Base-by-base conservation (phyloP, 2,329 filamentous ascomycete genomes). In the Clarireedia sp. region DNA sequence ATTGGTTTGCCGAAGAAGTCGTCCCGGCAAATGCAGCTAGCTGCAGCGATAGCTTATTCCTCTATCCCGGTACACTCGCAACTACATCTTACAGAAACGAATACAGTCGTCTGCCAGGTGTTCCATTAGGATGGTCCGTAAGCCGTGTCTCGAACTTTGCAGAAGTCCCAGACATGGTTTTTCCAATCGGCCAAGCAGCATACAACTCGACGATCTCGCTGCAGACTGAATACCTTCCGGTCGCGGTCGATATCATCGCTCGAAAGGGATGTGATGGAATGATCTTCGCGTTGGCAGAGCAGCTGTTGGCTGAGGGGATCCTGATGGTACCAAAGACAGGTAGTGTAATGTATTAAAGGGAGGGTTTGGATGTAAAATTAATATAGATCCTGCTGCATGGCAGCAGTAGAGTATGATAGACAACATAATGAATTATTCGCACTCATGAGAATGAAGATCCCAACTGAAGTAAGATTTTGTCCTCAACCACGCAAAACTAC, bases 211-310 rank as follows among this genome's bases (percentile, higher is more conserved):
- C 70, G 3, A 71, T 79, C n/a, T 79, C 77, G 0, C 59, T 70
- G 0, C 72, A 77, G 54, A 69, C 69, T 0, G 78, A 81, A 64
- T 72, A 73, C 46, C 64, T 84, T 36, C 82, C 82, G 0, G 81
- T 85, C 0, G 76, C 78, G 0, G 74, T 83, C 0, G 73, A 81
- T 58, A 69, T 85, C 19, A 69, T 85, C 68, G 81, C 74, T 0
- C 77, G 79, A 0, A 78, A 75, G 59, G 81, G 81, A 0, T 86
- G 82, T 59, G 82, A 85, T 67, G 78, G 78, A 0, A 72, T 84
- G 70, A 62, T 85, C 24, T 78, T 78, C 43, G 74, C 72, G 44
- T 65, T 85, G 49, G 77, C 80, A 2, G 69, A 74, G 49, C 77
- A 79, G 43, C 58, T 85, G 55, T 72, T 76, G 1, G 68, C 68